Evolutionary conservation across 306 rosid genomes (phyloP).

Genomic region (Elaeagnus macrophylla): DNA sequence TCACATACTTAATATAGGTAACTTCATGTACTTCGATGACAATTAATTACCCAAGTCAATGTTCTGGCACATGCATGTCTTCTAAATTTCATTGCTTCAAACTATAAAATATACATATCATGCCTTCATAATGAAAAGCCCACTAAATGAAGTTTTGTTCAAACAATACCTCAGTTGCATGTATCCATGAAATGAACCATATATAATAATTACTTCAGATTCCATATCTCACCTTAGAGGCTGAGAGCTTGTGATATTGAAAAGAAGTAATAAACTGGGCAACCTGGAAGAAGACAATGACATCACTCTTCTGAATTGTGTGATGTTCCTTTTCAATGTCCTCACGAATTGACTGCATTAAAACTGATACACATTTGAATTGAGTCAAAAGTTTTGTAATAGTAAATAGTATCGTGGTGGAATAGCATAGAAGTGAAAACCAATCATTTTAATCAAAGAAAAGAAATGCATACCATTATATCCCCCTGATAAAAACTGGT

Average conservation of each 20-base stretch:
- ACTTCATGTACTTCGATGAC: no score
- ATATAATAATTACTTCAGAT: background rate
- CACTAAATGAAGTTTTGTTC: no score
- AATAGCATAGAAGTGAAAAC: slow-evolving; percentile 2
- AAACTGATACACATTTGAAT: slow-evolving; percentile 38
- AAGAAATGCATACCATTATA: slow-evolving; percentile 53
- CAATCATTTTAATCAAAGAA: background rate
- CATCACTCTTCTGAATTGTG: slow-evolving; percentile 58
- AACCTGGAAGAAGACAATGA: slow-evolving; percentile 70
- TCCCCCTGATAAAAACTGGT: slow-evolving; percentile 70
- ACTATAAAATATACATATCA: no score
- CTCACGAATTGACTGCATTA: slow-evolving; percentile 69
- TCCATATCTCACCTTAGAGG: slow-evolving; percentile 61
- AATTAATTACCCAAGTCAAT: no score
- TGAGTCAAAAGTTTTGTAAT: slow-evolving; percentile 15
- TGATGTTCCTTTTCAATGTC: slow-evolving; percentile 83
- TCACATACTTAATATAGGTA: no score
- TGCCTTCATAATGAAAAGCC: no score
- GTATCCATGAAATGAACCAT: background rate
- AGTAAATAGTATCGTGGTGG: slow-evolving; percentile 16
- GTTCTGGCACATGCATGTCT: no score
- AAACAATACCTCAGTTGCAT: background rate
- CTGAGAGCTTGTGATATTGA: slow-evolving; percentile 61
- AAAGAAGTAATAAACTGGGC: slow-evolving; percentile 82
- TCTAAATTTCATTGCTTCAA: no score